Base-by-base conservation (phyloP, 129 eudicot species). In the Heracleum sosnowskyi region DNA sequence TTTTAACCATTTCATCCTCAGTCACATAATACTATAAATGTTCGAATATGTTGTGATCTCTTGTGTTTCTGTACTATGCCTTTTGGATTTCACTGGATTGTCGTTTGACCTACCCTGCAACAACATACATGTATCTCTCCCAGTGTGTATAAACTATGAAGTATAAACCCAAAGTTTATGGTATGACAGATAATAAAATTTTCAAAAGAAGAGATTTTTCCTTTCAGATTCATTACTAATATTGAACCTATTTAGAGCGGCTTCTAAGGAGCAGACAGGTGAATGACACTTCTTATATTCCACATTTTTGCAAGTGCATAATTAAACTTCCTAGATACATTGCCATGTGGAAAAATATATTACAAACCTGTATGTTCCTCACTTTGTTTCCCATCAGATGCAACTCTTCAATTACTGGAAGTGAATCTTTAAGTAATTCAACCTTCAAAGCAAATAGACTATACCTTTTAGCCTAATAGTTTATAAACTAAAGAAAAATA, bases 351-450 rank as follows among this genome's bases (percentile, higher is more conserved):
- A 35, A 35, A 35, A 35, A 35, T 1, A 1, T 35, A 35, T 35
- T 3, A 35, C 37, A 35, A 35, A 35, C 37, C 37, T 35, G 37
- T 35, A 95, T 90, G 75, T 86, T 90, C 71, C 83, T 84, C 41
- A 95, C 8, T 57, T 88, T 79, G 77, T 95, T 95, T 75, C 96
- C 97, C 93, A 84, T 88, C 75, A 95, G 85, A 95, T 95, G 97
- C 79, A 95, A 87, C 85, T 95, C 98, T 78, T 95, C 92, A n/a
- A 95, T 82, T 77, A 77, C 83, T 75, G 85, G 92, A 35, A 91
- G 82, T 79, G 87, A 88, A 77, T 86, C 81, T 85, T 91, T 87
- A 74, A 95, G 97, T 62, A 75, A 66, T 75, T 88, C 98, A 76
- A 95, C 84, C 98, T 95, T 91, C 80, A 68, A 77, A 36, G 29